phyloP scores from a whole-genome alignment of 139 green algal genomes.

The Auxenochlorella pyrenoidosa region DNA sequence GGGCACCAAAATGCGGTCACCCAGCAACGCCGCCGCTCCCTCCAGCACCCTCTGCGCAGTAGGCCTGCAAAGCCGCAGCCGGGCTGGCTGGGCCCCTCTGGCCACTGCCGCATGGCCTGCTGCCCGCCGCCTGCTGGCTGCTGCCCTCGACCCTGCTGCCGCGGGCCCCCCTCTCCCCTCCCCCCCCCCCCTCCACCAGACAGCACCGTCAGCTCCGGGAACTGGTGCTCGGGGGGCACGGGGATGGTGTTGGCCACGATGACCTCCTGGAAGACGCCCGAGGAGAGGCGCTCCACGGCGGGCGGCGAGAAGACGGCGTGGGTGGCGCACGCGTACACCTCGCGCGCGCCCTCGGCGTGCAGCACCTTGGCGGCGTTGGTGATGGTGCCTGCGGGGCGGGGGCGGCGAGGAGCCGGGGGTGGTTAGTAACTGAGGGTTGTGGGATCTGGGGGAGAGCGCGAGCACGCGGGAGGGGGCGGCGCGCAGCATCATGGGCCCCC shows the following conservation, averaged over 20 bases:
- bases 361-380: slow-evolving; percentile 94
- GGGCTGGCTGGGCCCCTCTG: neutral
- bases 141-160: neutral
- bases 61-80: too few relatives aligned
- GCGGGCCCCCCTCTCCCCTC: neutral
- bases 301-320: slow-evolving; percentile 97
- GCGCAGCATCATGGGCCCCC: too few relatives aligned
- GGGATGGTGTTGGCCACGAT: slow-evolving; percentile 99
- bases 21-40: neutral
- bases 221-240: slow-evolving; percentile 76
- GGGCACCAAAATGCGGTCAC: too few relatives aligned
- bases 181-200: slow-evolving; percentile 27
- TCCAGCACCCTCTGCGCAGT: too few relatives aligned
- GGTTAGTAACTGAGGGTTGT: too few relatives aligned
- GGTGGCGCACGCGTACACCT: slow-evolving; percentile 97
- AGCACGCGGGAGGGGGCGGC: too few relatives aligned
- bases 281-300: slow-evolving; percentile 90
- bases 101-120: neutral
- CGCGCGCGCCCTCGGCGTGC: slow-evolving; percentile 78
- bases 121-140: neutral
- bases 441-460: too few relatives aligned
- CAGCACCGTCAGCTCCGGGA: slow-evolving; percentile 97
- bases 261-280: slow-evolving; percentile 90
- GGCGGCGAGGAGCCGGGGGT: neutral
- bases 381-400: slow-evolving; percentile 87